A percentile compares a stretch with the other conserved stretches of the same genome.
These are phyloP conservation scores for Xylaria bambusicola DNA, from an alignment of 495 filamentous ascomycete species.

Conservation along the genomic window DNA sequence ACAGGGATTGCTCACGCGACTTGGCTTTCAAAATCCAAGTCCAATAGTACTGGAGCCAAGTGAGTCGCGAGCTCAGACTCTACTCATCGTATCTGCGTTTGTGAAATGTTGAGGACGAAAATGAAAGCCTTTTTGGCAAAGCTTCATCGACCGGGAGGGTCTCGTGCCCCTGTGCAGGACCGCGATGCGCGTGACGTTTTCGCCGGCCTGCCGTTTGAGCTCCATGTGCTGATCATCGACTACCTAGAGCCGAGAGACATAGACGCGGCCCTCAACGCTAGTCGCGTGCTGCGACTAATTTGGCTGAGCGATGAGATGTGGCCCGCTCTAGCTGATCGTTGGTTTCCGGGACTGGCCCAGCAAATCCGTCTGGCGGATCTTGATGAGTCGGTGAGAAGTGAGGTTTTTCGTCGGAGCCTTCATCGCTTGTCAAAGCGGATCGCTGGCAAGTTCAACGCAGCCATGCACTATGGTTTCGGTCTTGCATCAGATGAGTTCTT, in stretches of 20 bases:
- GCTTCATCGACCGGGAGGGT: constrained; percentile 9
- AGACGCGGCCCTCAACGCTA: constrained; percentile 25
- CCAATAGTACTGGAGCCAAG: not conserved
- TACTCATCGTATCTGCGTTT: too few relatives aligned
- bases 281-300: constrained; percentile 23
- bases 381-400: constrained; percentile 16
- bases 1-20: not conserved
- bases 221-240: constrained; percentile 26
- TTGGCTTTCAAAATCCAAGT: not conserved
- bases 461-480: constrained; percentile 29
- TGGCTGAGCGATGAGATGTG: constrained; percentile 36
- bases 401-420: constrained; percentile 26
- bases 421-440: constrained; percentile 26
- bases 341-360: constrained; percentile 28
- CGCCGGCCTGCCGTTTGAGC: constrained; percentile 33
- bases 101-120: not conserved
- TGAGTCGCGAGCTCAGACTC: too few relatives aligned
- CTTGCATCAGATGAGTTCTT: constrained; percentile 30
- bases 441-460: constrained; percentile 28
- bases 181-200: constrained; percentile 23
- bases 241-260: constrained; percentile 28
- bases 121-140: constrained; percentile 17
- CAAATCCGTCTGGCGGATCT: constrained; percentile 20
- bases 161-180: not conserved
- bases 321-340: constrained; percentile 29